A percentile compares a stretch with the other conserved stretches of the same genome.
phyloP scores from a whole-genome alignment of 176 grass and related monocot species.

The Oryza longistaminata region DNA sequence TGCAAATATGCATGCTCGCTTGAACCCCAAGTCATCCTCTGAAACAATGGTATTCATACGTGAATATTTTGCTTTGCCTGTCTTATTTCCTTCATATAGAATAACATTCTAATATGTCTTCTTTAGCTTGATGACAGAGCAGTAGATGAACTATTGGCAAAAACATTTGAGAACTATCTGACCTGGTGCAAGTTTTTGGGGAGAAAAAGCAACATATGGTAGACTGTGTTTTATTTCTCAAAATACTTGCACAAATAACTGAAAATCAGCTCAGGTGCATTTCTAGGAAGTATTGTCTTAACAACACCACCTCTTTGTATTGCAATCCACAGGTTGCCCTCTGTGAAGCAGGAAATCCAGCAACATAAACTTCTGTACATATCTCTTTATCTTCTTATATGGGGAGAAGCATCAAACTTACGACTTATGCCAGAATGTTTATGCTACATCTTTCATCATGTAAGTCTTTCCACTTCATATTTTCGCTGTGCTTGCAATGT shows the following conservation, averaged over 20 bases:
- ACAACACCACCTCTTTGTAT: not conserved
- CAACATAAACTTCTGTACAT: slow-evolving; percentile 97
- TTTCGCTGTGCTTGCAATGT: slow-evolving; percentile 4
- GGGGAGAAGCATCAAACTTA: slow-evolving; percentile 95
- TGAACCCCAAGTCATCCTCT: slow-evolving; percentile 72
- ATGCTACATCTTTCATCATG: slow-evolving; percentile 96
- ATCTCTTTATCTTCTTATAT: slow-evolving; percentile 97
- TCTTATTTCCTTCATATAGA: slow-evolving; percentile 30
- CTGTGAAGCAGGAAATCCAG: slow-evolving; percentile 92
- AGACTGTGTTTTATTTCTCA: slow-evolving; percentile 26
- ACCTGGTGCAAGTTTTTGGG: slow-evolving; percentile 94
- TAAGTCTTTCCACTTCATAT: slow-evolving; percentile 30
- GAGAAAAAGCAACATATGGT: slow-evolving; percentile 91
- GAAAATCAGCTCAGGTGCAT: not conserved
- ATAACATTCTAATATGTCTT: slow-evolving; percentile 33
- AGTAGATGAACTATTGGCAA: slow-evolving; percentile 80
- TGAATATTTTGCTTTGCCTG: slow-evolving; percentile 18
- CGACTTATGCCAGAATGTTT: slow-evolving; percentile 94
- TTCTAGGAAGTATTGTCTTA: slow-evolving; percentile 1
- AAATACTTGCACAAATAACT: slow-evolving; percentile 19
- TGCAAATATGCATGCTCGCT: slow-evolving; percentile 80
- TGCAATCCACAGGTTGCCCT: slow-evolving; percentile 71
- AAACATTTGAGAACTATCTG: slow-evolving; percentile 93
- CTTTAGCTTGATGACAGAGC: slow-evolving; percentile 94
- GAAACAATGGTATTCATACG: slow-evolving; percentile 62